Conservation (phyloP, 208 protist genomes). For the Novymonas esmeraldas region DNA sequence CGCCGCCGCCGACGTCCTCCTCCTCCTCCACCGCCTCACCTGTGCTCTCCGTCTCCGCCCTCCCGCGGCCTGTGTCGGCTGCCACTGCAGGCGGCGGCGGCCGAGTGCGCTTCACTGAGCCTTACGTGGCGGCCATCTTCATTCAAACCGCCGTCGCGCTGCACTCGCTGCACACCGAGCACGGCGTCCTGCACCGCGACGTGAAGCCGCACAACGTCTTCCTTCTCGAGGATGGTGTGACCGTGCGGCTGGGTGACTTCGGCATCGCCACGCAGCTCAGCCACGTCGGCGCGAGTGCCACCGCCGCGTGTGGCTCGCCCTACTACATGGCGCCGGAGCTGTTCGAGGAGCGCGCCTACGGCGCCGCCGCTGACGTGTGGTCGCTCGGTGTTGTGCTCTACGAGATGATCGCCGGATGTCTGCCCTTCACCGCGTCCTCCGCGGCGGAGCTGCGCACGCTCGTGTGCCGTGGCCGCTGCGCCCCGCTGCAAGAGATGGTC, state of each 20-base stretch:
- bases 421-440: conserved; percentile 54
- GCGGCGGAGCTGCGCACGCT: conserved; percentile 1
- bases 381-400: conserved; percentile 94
- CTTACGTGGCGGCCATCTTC: conserved; percentile 58
- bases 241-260: conserved; percentile 86
- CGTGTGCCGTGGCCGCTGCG: conserved; percentile 22
- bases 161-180: conserved; percentile 71
- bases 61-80: too few relatives aligned
- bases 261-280: conserved; percentile 74
- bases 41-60: too few relatives aligned
- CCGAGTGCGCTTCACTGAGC: conserved; percentile 32
- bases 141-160: conserved; percentile 72
- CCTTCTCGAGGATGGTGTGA: conserved; percentile 57
- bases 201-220: conserved; percentile 91
- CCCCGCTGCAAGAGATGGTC: conserved; percentile 18
- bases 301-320: conserved; percentile 84
- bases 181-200: conserved; percentile 83
- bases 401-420: conserved; percentile 80
- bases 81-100: background rate
- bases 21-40: background rate
- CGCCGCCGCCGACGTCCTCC: background rate
- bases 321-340: conserved; percentile 95
- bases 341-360: conserved; percentile 86
- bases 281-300: conserved; percentile 40
- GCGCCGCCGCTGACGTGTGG: conserved; percentile 96